Percentiles rank a stretch among this genome's conserved stretches.
Conservation (phyloP, 225 moss, liverwort and hornwort species). For the Polytrichum formosum region DNA sequence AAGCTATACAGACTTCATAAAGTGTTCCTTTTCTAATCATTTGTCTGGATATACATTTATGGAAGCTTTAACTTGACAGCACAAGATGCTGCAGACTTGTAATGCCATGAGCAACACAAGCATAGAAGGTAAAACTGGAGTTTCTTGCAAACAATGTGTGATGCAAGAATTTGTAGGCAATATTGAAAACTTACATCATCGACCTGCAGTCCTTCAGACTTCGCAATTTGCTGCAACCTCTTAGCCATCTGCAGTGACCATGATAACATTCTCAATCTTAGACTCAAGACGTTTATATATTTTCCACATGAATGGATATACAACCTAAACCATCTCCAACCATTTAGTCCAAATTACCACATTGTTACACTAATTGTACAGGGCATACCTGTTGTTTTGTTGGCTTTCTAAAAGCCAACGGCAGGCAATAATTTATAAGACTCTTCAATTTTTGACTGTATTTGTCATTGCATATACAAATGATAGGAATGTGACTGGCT, state of each 20-base stretch:
- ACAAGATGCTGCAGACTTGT: too few species aligned
- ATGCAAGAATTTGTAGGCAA: too few species aligned
- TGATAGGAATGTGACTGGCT: constrained; percentile 82
- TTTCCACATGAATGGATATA: too few species aligned
- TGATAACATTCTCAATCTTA: neutral
- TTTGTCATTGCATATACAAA: constrained; percentile 97
- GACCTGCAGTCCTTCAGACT: constrained; percentile 74
- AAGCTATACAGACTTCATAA: too few species aligned
- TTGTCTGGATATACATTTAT: too few species aligned
- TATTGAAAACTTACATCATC: constrained; percentile 60
- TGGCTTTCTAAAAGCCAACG: constrained; percentile 82
- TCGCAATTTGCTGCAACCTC: constrained; percentile 81
- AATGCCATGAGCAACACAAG: too few species aligned
- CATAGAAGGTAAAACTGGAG: too few species aligned
- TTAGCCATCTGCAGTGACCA: constrained; percentile 77
- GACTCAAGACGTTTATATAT: neutral
- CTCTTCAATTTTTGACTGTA: constrained; percentile 87
- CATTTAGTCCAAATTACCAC: neutral
- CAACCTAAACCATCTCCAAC: too few species aligned
- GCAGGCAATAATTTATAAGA: constrained; percentile 85
- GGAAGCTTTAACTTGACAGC: too few species aligned
- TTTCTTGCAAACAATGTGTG: too few species aligned
- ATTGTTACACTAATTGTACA: neutral
- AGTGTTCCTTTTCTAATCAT: too few species aligned
- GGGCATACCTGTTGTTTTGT: constrained; percentile 86